phyloP scores from a whole-genome alignment of 257 asterid genomes.

The Nicotiana tomentosiformis region DNA sequence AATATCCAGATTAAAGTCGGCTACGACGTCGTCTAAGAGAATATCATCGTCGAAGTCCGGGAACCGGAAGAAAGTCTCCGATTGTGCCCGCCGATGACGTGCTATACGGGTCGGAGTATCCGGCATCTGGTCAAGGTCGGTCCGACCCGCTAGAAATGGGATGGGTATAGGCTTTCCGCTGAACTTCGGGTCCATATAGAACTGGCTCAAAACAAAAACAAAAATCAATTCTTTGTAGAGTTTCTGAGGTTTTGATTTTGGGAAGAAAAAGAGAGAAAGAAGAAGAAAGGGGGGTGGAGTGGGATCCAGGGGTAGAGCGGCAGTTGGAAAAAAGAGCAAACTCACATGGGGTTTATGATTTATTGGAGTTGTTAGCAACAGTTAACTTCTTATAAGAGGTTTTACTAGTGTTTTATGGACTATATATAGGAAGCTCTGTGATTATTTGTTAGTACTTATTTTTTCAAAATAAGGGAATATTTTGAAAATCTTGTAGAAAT shows the following conservation, averaged over 20 bases:
- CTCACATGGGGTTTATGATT: not conserved
- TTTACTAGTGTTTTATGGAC: not conserved
- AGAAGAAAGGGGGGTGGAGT: not conserved
- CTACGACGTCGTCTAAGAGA: conserved; percentile 59
- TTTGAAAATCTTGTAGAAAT: not conserved
- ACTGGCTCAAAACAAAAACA: not conserved
- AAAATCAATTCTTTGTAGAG: not conserved
- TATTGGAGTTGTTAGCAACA: not conserved
- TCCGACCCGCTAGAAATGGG: conserved; percentile 30
- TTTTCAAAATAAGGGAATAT: not conserved
- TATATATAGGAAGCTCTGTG: no score
- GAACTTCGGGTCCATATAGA: conserved; percentile 51
- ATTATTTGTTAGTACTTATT: not conserved
- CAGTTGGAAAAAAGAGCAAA: not conserved
- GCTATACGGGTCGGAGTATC: conserved; percentile 63
- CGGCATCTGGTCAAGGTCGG: conserved; percentile 77
- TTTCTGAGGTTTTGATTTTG: not conserved
- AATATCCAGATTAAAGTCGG: conserved; percentile 43
- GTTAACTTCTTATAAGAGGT: not conserved
- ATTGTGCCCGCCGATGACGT: conserved; percentile 85
- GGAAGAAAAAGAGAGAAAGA: not conserved
- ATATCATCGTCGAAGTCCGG: conserved; percentile 66
- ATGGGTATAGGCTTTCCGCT: conserved; percentile 40
- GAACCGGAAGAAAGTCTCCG: conserved; percentile 80
- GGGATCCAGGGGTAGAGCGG: not conserved